Base-by-base conservation (phyloP, 768 basidiomycete species). In the Exidia glandulosa region DNA sequence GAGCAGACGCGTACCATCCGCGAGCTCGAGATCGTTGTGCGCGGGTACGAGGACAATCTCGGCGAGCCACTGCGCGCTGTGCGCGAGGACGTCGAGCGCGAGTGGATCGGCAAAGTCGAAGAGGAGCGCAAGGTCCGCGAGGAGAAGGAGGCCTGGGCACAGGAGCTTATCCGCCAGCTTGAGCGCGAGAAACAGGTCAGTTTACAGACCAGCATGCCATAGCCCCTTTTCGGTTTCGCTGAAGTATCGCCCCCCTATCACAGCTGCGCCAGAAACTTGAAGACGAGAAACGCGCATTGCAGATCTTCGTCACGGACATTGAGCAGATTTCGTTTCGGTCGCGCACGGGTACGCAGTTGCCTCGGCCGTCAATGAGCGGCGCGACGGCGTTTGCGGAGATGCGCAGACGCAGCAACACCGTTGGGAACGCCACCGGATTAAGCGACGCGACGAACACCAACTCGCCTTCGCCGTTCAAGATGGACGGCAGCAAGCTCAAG, bases 221-320 rank as follows among this genome's bases (percentile, higher is more conserved):
- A n/a, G 14, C 6, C 37, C 10, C 12, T 56, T 56, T 4, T 1
- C 6, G 41, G 61, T n/a, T 56, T 10, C 60, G 57, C 45, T 32
- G 37, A 14, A 13, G 47, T 60, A 13, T n/a, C 58, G 34, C 37
- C 12, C 16, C 54, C 32, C 2, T 27, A 13, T 23, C 14, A 12
- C 63, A 87, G 85, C 66, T 75, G 61, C 75, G 87, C 56, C 68
- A 73, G 33, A 84, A 84, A 64, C 71, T 91, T 57, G 89, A 92
- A 68, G 85, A 85, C 48, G 89, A 92, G 72, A 80, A 89, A 36
- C 76, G 83, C 27, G 90, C 88, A 9, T 76, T 93, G 41, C 81
- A 87, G 3, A 80, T 88, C 5, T 93, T 93, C 65, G 90, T 93
- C 50, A 78, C 76, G 69, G 89, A 87, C 69, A 90, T 92, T 66